Percentiles rank a stretch among this genome's conserved stretches.
Conservation (phyloP, 257 asterid genomes). For the Lycium barbarum region DNA sequence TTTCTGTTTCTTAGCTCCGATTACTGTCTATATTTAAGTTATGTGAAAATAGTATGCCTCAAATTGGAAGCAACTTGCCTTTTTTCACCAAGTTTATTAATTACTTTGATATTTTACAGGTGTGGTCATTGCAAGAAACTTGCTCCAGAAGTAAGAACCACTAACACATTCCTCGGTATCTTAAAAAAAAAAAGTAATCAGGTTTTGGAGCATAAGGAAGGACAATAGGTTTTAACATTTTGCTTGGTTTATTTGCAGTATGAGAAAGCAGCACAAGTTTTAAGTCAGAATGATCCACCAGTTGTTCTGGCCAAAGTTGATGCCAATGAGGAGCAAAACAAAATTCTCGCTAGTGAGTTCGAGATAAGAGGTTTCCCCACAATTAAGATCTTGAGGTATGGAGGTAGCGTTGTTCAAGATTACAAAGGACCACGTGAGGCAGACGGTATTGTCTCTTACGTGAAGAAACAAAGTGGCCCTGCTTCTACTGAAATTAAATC, state of each 20-base stretch:
- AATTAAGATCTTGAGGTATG: constrained; percentile 76
- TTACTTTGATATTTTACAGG: constrained; percentile 46
- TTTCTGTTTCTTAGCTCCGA: not conserved
- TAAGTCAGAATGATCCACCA: constrained; percentile 76
- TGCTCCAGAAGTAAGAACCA: constrained; percentile 68
- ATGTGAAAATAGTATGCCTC: not conserved
- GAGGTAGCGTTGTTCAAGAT: constrained; percentile 80
- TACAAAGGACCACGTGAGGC: constrained; percentile 95
- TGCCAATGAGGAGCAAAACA: constrained; percentile 68
- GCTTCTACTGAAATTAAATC: constrained; percentile 75
- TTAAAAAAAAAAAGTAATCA: not conserved
- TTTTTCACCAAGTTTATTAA: constrained; percentile 9
- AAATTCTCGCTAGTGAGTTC: constrained; percentile 56
- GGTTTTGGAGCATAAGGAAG: not conserved
- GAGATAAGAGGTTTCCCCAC: constrained; percentile 80
- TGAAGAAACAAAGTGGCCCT: constrained; percentile 88
- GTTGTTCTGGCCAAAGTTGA: constrained; percentile 79
- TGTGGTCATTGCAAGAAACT: constrained; percentile 81
- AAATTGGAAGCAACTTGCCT: not conserved
- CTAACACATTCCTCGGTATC: constrained; percentile 2
- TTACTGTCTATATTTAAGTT: not conserved
- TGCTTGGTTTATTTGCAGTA: constrained; percentile 47
- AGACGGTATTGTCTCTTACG: constrained; percentile 73
- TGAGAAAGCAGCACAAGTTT: constrained; percentile 87
- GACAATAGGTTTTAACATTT: not conserved